Base-by-base conservation (phyloP, 2,329 filamentous ascomycete species). In the Colletotrichum sp. region DNA sequence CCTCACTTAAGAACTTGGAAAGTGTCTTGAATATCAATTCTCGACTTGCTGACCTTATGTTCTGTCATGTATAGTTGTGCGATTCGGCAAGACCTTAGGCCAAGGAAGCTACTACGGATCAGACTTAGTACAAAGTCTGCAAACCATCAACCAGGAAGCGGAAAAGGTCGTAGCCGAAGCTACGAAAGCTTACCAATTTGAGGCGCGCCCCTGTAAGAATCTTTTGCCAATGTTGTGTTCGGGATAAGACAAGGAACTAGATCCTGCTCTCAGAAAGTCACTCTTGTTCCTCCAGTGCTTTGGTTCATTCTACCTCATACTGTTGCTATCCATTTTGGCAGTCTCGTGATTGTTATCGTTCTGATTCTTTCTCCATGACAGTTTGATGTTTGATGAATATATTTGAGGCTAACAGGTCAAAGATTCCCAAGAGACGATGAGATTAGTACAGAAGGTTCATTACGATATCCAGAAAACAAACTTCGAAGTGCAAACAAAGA, bases 181-280 rank as follows among this genome's bases (percentile, higher is more conserved):
- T 43, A 43, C 38, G 5, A 43, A 43, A 2, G 10, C 38, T 43
- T n/a, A 43, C 1, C 38, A 43, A 6, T 43, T 43, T n/a, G 38
- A 43, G 38, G 6, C 18, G 8, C 18, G 38, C 5, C 8, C n/a
- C 18, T 43, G 38, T 43, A 43, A 43, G 38, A 43, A 10, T 10
- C 5, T 43, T 6, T 10, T 43, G 2, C 2, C 16, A 43, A 18
- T 6, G 4, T 18, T 43, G 38, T 2, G 18, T 43, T n/a, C 16
- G 16, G 38, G 1, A 10, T 6, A n/a, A 2, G 5, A n/a, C 6
- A 0, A 2, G 38, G 8, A n/a, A 43, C 38, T 43, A 43, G 8
- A 5, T 10, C 6, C 6, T 43, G 38, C 16, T 10, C 8, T n/a
- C 5, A 1, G 38, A n/a, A 43, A n/a, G 16, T 43, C 2, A 8